These are phyloP conservation scores for Pseudogymnoascus sp. DNA, from an alignment of 2,329 filamentous ascomycete genomes.

Conservation along the genomic window DNA sequence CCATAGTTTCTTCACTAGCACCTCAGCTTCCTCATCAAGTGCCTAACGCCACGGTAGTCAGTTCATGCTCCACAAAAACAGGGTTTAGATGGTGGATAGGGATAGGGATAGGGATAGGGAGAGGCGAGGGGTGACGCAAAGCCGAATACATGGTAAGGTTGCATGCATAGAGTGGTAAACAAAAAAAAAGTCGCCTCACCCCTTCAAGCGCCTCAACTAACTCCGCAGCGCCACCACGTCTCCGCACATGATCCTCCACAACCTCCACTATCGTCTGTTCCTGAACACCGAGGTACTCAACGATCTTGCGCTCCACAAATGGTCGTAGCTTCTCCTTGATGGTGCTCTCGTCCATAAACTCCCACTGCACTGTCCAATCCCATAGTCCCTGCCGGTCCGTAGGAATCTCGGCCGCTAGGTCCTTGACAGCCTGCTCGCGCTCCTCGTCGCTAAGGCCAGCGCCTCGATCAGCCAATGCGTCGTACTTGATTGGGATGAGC, in stretches of 20 bases:
- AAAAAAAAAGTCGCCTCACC: conserved; percentile 42
- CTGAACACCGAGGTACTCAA: conserved; percentile 92
- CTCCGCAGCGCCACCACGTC: conserved; percentile 65
- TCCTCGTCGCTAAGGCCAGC: conserved; percentile 77
- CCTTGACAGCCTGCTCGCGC: conserved; percentile 68
- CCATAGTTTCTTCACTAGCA: conserved; percentile 94
- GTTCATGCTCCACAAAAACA: conserved; percentile 15
- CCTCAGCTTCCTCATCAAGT: conserved; percentile 89
- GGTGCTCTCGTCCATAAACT: conserved; percentile 72
- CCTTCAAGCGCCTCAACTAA: conserved; percentile 79
- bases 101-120: not conserved
- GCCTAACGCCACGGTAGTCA: conserved; percentile 46
- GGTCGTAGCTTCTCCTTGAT: conserved; percentile 81
- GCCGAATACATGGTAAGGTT: conserved; percentile 2
- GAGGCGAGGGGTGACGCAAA: conserved; percentile 28
- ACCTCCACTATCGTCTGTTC: conserved; percentile 93
- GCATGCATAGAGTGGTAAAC: not conserved
- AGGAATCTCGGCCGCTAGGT: conserved; percentile 84
- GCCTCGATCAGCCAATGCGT: conserved; percentile 53
- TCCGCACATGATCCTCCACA: conserved; percentile 77
- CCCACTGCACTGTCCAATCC: conserved; percentile 91
- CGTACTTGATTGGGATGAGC: conserved; percentile 76
- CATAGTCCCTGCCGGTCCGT: conserved; percentile 79
- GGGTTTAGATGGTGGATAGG: not conserved
- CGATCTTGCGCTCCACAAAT: conserved; percentile 96